Evolutionary conservation across 805 yeast species (phyloP).

Genomic region (Metschnikowia amazonensis): DNA sequence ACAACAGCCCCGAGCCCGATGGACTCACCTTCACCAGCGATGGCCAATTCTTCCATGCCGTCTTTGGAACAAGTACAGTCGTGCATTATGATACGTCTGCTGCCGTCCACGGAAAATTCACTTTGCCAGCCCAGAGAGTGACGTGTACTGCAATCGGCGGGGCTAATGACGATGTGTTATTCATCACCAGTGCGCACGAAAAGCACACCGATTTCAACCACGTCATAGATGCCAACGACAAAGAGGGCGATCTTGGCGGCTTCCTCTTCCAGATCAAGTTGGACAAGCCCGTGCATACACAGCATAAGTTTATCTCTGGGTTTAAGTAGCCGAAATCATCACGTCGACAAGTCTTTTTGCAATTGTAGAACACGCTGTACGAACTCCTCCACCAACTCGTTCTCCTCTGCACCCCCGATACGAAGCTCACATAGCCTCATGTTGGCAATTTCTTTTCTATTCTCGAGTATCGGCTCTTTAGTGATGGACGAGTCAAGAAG

Average conservation of each 20-base stretch:
- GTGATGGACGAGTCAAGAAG: conserved; percentile 44
- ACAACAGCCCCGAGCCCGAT: conserved; percentile 62
- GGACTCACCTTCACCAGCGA: conserved; percentile 61
- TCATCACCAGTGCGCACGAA: conserved; percentile 63
- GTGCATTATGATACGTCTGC: conserved; percentile 52
- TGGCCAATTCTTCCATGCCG: conserved; percentile 60
- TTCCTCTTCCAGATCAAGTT: conserved; percentile 47
- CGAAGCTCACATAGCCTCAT: conserved; percentile 59
- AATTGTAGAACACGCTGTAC: conserved; percentile 39
- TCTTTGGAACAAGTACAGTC: conserved; percentile 59
- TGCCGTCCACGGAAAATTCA: conserved; percentile 45
- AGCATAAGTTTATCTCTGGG: conserved; percentile 16
- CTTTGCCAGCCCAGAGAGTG: conserved; percentile 57
- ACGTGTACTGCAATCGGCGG: conserved; percentile 67
- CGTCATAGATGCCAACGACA: conserved; percentile 21
- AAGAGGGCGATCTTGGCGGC: conserved; percentile 57
- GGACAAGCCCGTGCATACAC: conserved; percentile 27
- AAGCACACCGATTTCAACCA: conserved; percentile 39
- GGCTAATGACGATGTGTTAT: conserved; percentile 49
- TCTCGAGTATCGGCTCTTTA: conserved; percentile 50
- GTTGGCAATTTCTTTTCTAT: conserved; percentile 55
- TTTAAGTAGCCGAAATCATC: not conserved
- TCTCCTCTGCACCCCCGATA: conserved; percentile 61
- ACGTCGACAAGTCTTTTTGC: not conserved
- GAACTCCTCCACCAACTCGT: conserved; percentile 69